Percentiles rank a stretch among this genome's conserved stretches.
Conservation (phyloP, 352 stramenopile genomes). For the Proteromonas lacertae region DNA sequence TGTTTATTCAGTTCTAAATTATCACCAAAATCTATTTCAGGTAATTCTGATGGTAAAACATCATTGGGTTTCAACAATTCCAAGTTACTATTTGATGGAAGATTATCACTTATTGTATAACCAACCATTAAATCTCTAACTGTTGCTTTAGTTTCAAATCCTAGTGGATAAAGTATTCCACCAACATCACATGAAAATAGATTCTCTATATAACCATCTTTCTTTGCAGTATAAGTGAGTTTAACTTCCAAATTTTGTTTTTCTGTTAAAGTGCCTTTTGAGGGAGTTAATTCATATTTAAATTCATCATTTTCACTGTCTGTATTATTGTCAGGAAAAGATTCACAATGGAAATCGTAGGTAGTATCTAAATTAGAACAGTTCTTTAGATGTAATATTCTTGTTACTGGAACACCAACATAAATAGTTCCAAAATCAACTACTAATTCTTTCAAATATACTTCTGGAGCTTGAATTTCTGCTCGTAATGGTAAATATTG, state of each 20-base stretch:
- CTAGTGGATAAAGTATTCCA: background rate
- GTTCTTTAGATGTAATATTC: background rate
- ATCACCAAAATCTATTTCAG: too few species aligned
- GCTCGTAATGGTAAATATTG: slow-evolving; percentile 1
- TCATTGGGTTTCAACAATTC: too few species aligned
- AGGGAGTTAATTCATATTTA: background rate
- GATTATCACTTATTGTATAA: background rate
- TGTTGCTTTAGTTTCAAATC: background rate
- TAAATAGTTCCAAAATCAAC: background rate
- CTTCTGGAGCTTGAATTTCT: slow-evolving; percentile 1
- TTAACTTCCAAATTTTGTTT: background rate
- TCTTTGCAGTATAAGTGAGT: background rate
- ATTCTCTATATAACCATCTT: background rate
- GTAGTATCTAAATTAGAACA: slow-evolving; percentile 1
- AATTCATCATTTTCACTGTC: background rate
- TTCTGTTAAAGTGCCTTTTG: background rate
- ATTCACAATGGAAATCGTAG: background rate
- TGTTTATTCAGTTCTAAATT: too few species aligned
- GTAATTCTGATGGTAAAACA: too few species aligned
- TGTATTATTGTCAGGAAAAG: too few species aligned
- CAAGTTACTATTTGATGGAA: background rate
- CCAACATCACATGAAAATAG: background rate
- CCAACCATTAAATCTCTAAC: background rate
- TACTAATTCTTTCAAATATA: background rate
- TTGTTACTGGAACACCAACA: background rate